Percentiles rank a stretch among this genome's conserved stretches.
These are phyloP conservation scores for Cystoderma amianthinum DNA, from an alignment of 768 basidiomycete genomes.

Conservation along the genomic window DNA sequence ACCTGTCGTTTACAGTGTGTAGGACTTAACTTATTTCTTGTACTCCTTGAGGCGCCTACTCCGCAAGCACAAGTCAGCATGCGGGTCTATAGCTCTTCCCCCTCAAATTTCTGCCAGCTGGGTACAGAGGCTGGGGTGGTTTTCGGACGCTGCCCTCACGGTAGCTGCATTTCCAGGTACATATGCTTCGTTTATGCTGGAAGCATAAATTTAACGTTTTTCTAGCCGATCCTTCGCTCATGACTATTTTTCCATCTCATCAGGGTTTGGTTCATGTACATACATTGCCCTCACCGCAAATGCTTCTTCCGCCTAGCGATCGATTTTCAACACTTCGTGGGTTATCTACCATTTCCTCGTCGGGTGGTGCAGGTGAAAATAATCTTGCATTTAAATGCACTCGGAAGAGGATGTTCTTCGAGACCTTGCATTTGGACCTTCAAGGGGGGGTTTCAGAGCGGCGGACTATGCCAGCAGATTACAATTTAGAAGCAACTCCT, in stretches of 20 bases:
- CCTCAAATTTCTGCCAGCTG: constrained; percentile 64
- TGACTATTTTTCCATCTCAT: constrained; percentile 70
- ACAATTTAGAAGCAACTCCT: constrained; percentile 17
- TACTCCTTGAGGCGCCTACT: constrained; percentile 57
- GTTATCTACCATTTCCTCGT: constrained; percentile 47
- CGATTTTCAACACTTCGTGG: constrained; percentile 82
- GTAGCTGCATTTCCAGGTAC: constrained; percentile 76
- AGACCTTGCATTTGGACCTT: constrained; percentile 84
- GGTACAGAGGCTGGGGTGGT: constrained; percentile 75
- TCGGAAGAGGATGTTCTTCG: constrained; percentile 79
- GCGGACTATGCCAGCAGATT: constrained; percentile 45
- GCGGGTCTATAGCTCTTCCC: constrained; percentile 63
- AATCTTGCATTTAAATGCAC: constrained; percentile 94
- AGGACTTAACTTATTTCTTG: constrained; percentile 73
- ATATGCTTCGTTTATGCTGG: constrained; percentile 4
- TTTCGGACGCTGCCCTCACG: constrained; percentile 68
- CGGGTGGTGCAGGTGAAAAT: constrained; percentile 81
- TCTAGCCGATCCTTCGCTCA: constrained; percentile 46
- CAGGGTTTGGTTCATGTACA: constrained; percentile 82
- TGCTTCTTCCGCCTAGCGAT: constrained; percentile 73
- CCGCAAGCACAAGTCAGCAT: constrained; percentile 48
- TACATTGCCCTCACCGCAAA: constrained; percentile 66
- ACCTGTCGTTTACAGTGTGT: constrained; percentile 3
- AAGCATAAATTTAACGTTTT: not conserved
- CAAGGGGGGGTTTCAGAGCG: constrained; percentile 82